Base-by-base conservation (phyloP, 2,329 filamentous ascomycete species). In the Penicillium freii region DNA sequence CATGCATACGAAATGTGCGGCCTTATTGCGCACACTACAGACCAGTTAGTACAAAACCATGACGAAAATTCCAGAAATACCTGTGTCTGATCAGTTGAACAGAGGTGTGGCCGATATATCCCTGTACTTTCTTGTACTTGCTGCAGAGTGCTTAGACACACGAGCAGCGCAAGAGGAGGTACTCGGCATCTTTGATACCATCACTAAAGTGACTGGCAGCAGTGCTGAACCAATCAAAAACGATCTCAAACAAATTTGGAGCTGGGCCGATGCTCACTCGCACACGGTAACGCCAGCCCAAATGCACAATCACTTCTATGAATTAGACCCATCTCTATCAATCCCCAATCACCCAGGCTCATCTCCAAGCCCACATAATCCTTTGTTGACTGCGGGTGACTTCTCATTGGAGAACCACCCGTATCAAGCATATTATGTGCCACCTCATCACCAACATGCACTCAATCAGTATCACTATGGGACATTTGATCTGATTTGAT, bases 1-100 rank as follows among this genome's bases (percentile, higher is more conserved):
- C 91, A 97, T 69, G 88, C 91, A 0, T 87, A 89, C 64, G 88
- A 92, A 70, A 88, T 96, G 25, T 97, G 92, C 70, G 93, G 93
- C 15, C 95, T 97, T 60, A 87, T 90, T 25, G 90, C 91, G 2
- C 91, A 96, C 70, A 86, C 88, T 51, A 90, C 92, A 67, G 91
- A 96, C 70, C 82, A 85, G 80, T 83, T 70, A 65, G 76, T 69
- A 11, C 10, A 43, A n/a, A 21, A 8, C 19, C n/a, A 13, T 31
- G 13, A 9, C n/a, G 6, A 5, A 33, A 21, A 8, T 9, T 5
- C 3, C 5, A 42, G 7, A 19, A 1, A 4, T n/a, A 8, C n/a
- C 8, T 27, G 21, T 13, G 8, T 31, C 25, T 49, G 15, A 57
- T 43, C 47, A 38, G 27, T 45, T 29, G 17, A 23, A 15, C 57